Evolutionary conservation across 495 filamentous ascomycete genomes (phyloP).

Genomic region (Ascobolus immersus): DNA sequence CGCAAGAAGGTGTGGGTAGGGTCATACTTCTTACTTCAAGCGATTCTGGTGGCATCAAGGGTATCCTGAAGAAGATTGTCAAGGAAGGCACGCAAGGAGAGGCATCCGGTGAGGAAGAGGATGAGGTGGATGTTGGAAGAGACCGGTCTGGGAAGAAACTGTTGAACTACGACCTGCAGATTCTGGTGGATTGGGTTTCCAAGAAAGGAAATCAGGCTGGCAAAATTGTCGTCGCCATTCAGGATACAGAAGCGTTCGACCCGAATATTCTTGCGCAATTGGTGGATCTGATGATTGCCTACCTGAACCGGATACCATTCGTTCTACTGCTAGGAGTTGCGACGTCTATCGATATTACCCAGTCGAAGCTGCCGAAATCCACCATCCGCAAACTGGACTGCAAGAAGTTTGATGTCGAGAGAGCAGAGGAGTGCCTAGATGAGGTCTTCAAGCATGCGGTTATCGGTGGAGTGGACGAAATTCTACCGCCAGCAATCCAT

Average conservation of each 20-base stretch:
- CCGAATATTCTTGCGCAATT: conserved; percentile 49
- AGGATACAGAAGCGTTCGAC: conserved; percentile 87
- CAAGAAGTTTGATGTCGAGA: conserved; percentile 59
- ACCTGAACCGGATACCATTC: conserved; percentile 74
- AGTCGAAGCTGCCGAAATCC: conserved; percentile 53
- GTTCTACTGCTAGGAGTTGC: conserved; percentile 68
- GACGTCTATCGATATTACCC: conserved; percentile 73
- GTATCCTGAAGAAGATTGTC: conserved; percentile 58
- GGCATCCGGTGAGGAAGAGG: conserved; percentile 24
- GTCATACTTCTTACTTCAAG: conserved; percentile 51
- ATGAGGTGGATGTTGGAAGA: conserved; percentile 25
- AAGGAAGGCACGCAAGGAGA: conserved; percentile 38
- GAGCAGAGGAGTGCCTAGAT: conserved; percentile 48
- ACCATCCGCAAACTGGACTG: conserved; percentile 46
- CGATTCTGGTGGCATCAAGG: conserved; percentile 62
- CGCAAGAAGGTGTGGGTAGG: conserved; percentile 22
- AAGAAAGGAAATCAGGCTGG: conserved; percentile 28
- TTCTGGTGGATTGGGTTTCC: conserved; percentile 33
- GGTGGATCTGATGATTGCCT: conserved; percentile 55
- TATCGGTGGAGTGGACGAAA: conserved; percentile 24
- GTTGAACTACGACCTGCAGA: conserved; percentile 74
- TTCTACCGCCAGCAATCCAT: too few species aligned
- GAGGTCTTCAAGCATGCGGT: conserved; percentile 49
- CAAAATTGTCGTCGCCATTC: conserved; percentile 50
- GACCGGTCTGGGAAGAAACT: conserved; percentile 24